These are phyloP conservation scores for Monosporozyma siamensis DNA, from an alignment of 805 yeast genomes.

Conservation along the genomic window DNA sequence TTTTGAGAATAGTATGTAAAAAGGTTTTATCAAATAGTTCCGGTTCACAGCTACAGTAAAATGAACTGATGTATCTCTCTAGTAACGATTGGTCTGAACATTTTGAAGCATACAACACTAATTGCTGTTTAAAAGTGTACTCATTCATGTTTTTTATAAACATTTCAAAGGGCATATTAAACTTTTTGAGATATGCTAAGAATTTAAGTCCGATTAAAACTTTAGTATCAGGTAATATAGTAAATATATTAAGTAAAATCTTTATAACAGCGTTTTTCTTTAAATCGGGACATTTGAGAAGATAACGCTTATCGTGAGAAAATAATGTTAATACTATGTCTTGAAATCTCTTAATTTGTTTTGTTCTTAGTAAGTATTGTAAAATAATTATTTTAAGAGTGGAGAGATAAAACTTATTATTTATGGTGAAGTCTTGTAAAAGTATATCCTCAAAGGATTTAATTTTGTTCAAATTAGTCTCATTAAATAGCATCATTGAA, in stretches of 20 bases:
- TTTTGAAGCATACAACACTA: conserved; percentile 5
- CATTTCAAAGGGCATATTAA: conserved; percentile 13
- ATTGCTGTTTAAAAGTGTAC: conserved; percentile 13
- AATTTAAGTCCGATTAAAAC: conserved; percentile 25
- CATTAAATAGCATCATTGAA: conserved; percentile 18
- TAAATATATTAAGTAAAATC: conserved; percentile 18
- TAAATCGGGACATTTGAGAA: conserved; percentile 12
- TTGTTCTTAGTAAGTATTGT: conserved; percentile 21
- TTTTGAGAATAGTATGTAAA: neutral
- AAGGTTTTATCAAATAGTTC: neutral
- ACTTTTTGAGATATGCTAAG: conserved; percentile 22
- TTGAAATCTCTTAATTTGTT: conserved; percentile 7
- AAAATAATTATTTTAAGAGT: conserved; percentile 23
- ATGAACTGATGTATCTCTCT: neutral
- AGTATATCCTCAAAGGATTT: conserved; percentile 14
- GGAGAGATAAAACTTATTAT: conserved; percentile 17
- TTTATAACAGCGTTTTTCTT: conserved; percentile 19
- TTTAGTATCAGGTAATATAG: conserved; percentile 14
- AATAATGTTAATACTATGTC: conserved; percentile 15
- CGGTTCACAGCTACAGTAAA: neutral
- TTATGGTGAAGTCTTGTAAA: conserved; percentile 17
- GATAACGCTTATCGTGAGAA: conserved; percentile 20
- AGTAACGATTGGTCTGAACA: neutral
- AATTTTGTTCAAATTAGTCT: conserved; percentile 12
- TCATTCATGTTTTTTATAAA: conserved; percentile 19